These are phyloP conservation scores for Podospora fimiseda DNA, from an alignment of 495 filamentous ascomycete genomes.

Conservation along the genomic window DNA sequence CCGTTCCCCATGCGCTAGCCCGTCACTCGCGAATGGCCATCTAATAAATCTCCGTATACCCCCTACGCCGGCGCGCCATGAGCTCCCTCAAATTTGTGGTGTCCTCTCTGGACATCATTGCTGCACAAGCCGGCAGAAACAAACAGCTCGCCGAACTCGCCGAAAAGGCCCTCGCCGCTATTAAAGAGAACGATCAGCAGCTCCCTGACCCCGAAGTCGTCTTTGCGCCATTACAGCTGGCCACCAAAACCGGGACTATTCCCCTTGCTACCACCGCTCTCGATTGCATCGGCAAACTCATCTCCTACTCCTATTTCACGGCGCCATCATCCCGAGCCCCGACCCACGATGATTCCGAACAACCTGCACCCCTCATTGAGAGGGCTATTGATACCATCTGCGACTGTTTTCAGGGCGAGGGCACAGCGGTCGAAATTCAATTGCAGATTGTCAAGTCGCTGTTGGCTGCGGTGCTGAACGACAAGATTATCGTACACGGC, in stretches of 20 bases:
- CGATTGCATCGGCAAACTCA: constrained; percentile 97
- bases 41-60: constrained; percentile 15
- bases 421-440: constrained; percentile 82
- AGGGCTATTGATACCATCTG: constrained; percentile 98
- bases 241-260: constrained; percentile 76
- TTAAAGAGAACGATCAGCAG: constrained; percentile 67
- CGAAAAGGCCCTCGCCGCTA: constrained; percentile 71
- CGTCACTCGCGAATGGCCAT: constrained; percentile 34
- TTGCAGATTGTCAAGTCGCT: constrained; percentile 97
- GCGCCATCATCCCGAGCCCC: constrained; percentile 49
- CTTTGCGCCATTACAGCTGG: constrained; percentile 82
- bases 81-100: constrained; percentile 94
- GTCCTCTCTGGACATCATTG: constrained; percentile 84
- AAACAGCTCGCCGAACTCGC: constrained; percentile 74
- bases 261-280: constrained; percentile 81
- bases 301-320: constrained; percentile 96
- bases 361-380: constrained; percentile 66
- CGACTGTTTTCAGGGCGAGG: constrained; percentile 96
- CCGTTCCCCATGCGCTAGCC: constrained; percentile 25
- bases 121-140: constrained; percentile 71
- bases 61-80: constrained; percentile 52
- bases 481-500: constrained; percentile 97
- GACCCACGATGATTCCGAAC: constrained; percentile 43
- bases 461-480: constrained; percentile 89
- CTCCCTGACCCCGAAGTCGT: constrained; percentile 79